A percentile compares a stretch with the other conserved stretches of the same genome.
Conservation (phyloP, 1,284 basidiomycete genomes). For the Apiotrichum veenhuisii region DNA sequence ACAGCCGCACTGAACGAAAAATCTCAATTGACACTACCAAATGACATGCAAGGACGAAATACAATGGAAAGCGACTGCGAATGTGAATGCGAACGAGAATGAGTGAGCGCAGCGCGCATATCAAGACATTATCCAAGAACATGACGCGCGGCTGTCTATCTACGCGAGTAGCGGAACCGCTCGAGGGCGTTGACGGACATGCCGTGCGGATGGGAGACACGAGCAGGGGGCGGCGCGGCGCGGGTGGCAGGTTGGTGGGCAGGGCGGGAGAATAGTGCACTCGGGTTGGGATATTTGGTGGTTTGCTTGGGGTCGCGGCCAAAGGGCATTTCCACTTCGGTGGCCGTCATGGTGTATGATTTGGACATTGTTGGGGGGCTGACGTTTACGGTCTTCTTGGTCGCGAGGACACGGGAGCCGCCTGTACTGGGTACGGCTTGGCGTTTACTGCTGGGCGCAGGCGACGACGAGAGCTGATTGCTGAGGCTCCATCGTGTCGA, state of each 20-base stretch:
- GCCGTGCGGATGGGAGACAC: constrained; percentile 3
- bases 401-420: not conserved
- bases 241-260: not conserved
- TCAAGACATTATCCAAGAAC: not conserved
- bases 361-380: not conserved
- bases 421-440: not conserved
- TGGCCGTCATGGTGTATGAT: not conserved
- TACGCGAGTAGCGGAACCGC: constrained; percentile 16
- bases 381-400: not conserved
- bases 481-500: not conserved
- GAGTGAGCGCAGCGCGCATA: not conserved
- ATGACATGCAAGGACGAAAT: not conserved
- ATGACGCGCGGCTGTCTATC: not conserved
- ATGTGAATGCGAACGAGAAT: not conserved
- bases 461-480: not conserved
- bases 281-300: no score
- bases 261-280: not conserved
- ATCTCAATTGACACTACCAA: no score
- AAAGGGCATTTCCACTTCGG: not conserved
- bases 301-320: not conserved
- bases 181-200: constrained; percentile 15
- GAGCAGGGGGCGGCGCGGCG: not conserved
- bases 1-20: no score
- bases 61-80: not conserved
- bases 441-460: not conserved